Evolutionary conservation across 306 rosid species (phyloP).

Genomic region (Coriaria nepalensis): DNA sequence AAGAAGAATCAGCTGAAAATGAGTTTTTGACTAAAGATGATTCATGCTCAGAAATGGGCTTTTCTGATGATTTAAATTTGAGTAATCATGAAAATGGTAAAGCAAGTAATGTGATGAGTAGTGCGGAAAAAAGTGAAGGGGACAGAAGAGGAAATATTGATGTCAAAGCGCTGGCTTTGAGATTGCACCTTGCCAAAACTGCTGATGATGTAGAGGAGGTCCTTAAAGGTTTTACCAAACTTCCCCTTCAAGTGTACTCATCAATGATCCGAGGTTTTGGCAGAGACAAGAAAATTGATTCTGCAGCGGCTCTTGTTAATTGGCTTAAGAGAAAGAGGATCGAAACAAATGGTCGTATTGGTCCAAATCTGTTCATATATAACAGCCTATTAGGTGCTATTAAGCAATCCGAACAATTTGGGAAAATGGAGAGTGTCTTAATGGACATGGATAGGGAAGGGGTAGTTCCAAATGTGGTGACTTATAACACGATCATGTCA

Average conservation of each 20-base stretch:
- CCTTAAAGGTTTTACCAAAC: constrained; percentile 52
- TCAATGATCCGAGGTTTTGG: constrained; percentile 72
- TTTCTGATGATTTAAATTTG: constrained; percentile 14
- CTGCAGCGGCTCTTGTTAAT: constrained; percentile 54
- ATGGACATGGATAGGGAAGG: constrained; percentile 56
- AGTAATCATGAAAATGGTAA: constrained; percentile 8
- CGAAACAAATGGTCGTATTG: constrained; percentile 40
- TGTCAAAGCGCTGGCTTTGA: constrained; percentile 49
- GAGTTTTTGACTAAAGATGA: constrained; percentile 20
- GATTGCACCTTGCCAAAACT: constrained; percentile 45
- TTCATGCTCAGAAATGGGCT: constrained; percentile 9
- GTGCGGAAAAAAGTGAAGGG: constrained; percentile 18
- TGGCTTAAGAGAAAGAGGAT: constrained; percentile 72
- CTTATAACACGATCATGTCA: constrained; percentile 70
- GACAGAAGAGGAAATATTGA: constrained; percentile 31
- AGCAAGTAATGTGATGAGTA: constrained; percentile 5
- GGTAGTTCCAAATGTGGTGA: constrained; percentile 51
- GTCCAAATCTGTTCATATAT: constrained; percentile 67
- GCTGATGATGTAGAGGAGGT: constrained; percentile 59
- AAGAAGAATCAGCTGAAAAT: constrained; percentile 23
- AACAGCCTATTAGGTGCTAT: constrained; percentile 70
- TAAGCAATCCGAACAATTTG: constrained; percentile 53
- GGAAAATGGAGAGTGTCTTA: constrained; percentile 41
- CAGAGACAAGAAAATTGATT: constrained; percentile 48
- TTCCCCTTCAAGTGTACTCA: constrained; percentile 80